Conservation (phyloP, 2,329 filamentous ascomycete genomes). For the Bertia moriformis region DNA sequence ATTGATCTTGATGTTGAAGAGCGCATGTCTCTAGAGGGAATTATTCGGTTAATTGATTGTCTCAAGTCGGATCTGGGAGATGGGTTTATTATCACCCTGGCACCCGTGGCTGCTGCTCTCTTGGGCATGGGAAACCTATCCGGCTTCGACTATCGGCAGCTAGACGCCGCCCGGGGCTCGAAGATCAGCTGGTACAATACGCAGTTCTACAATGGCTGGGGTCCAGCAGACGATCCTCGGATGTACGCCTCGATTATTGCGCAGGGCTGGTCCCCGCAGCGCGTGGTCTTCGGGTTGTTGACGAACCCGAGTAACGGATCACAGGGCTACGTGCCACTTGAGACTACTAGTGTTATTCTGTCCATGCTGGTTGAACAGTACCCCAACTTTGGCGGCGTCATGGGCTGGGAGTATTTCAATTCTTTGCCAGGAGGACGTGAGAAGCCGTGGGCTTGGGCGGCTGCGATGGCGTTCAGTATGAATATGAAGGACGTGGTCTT, state of each 20-base stretch:
- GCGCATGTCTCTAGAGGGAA: conserved; percentile 49
- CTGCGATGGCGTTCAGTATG: conserved; percentile 35
- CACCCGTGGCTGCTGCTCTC: conserved; percentile 67
- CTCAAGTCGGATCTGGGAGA: conserved; percentile 55
- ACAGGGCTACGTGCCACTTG: conserved; percentile 45
- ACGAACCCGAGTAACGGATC: conserved; percentile 63
- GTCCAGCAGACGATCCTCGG: conserved; percentile 39
- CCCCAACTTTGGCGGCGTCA: conserved; percentile 67
- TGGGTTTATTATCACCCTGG: conserved; percentile 63
- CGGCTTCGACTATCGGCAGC: conserved; percentile 65
- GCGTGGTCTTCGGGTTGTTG: conserved; percentile 67
- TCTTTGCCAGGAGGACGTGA: conserved; percentile 47
- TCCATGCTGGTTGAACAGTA: conserved; percentile 41
- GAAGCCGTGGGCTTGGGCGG: conserved; percentile 67
- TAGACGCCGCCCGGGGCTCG: conserved; percentile 52
- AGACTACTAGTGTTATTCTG: conserved; percentile 39
- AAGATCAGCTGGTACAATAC: conserved; percentile 76
- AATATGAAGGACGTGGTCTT: conserved; percentile 3
- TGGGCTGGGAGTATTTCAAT: conserved; percentile 96
- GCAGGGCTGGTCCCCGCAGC: conserved; percentile 57
- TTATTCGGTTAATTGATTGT: conserved; percentile 53
- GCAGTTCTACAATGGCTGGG: conserved; percentile 90
- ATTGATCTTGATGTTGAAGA: conserved; percentile 74
- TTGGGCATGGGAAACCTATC: conserved; percentile 55
- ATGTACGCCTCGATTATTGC: conserved; percentile 34